These are phyloP conservation scores for Limnomonas spitsbergensis DNA, from an alignment of 139 green algal species.

Conservation along the genomic window DNA sequence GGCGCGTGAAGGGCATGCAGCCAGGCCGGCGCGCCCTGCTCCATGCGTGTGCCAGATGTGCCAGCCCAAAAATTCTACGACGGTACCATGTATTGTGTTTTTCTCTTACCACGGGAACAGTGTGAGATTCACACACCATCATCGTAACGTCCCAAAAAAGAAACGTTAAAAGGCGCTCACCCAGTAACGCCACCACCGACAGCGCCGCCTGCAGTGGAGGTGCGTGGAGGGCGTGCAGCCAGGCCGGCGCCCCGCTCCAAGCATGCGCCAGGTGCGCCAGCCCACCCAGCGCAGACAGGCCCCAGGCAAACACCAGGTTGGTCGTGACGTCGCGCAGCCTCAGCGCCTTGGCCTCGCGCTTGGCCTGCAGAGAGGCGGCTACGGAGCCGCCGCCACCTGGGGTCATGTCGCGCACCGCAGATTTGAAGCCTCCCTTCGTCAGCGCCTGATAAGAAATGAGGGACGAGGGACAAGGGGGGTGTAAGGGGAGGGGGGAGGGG, in stretches of 20 bases:
- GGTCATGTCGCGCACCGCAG: constrained; percentile 19
- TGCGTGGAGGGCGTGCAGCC: constrained; percentile 64
- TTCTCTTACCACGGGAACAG: no score
- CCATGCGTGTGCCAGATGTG: constrained; percentile 71
- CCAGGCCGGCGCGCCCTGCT: constrained; percentile 47
- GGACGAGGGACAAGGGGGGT: no score
- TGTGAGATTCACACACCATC: no score
- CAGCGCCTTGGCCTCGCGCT: constrained; percentile 56
- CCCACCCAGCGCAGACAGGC: constrained; percentile 71
- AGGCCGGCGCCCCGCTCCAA: constrained; percentile 48
- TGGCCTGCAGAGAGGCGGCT: constrained; percentile 38
- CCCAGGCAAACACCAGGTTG: constrained; percentile 70
- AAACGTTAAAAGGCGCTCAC: no score
- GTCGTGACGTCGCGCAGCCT: constrained; percentile 55
- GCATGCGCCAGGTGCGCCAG: constrained; percentile 71
- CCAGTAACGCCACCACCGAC: constrained; percentile 74
- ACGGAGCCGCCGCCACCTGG: constrained; percentile 5
- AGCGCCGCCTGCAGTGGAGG: constrained; percentile 70
- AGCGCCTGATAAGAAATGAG: constrained; percentile 37
- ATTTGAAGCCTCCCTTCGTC: constrained; percentile 45
- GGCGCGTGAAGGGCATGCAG: constrained; percentile 65
- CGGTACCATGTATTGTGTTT: constrained; percentile 75
- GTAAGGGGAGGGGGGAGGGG: no score
- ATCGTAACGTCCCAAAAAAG: no score
- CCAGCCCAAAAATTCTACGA: constrained; percentile 66